phyloP scores from a whole-genome alignment of 371 early-diverging fungal species.

The Dipsacomyces acuminosporus region DNA sequence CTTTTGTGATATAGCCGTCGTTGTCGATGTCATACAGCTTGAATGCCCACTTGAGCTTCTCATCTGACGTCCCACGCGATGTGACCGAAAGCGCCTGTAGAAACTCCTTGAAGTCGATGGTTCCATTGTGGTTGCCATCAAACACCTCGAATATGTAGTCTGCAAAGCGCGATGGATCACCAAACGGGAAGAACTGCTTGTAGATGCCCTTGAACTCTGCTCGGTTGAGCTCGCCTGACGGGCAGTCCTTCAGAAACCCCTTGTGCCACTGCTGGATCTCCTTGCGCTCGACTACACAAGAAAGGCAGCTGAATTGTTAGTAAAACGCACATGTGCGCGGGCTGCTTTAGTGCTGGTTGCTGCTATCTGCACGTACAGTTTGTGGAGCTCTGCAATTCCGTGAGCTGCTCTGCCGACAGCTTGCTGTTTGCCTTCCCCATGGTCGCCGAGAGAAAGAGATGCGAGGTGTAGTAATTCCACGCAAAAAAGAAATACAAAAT shows the following conservation, averaged over 20 bases:
- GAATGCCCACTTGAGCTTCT: slow-evolving; percentile 74
- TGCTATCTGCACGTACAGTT: slow-evolving; percentile 60
- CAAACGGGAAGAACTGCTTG: slow-evolving; percentile 96
- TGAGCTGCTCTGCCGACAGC: slow-evolving; percentile 71
- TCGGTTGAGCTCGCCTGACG: slow-evolving; percentile 77
- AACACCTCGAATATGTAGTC: slow-evolving; percentile 88
- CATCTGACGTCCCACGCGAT: slow-evolving; percentile 79
- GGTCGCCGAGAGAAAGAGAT: too few species aligned
- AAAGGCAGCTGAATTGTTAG: not conserved
- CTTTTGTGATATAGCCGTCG: slow-evolving; percentile 81
- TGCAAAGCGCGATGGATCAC: slow-evolving; percentile 86
- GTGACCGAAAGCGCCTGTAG: slow-evolving; percentile 82
- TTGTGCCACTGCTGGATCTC: slow-evolving; percentile 96
- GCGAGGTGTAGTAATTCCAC: too few species aligned
- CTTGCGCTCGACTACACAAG: slow-evolving; percentile 75
- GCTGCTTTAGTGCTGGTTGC: not conserved
- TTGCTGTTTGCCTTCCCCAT: slow-evolving; percentile 88
- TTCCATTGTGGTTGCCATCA: slow-evolving; percentile 82
- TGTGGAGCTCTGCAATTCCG: slow-evolving; percentile 74
- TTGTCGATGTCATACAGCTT: slow-evolving; percentile 89
- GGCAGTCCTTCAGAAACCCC: slow-evolving; percentile 91
- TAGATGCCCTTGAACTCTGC: slow-evolving; percentile 89
- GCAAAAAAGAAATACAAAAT: too few species aligned
- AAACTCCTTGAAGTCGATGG: slow-evolving; percentile 91
- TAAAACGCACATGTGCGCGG: too few species aligned